These are phyloP conservation scores for Candida sojae DNA, from an alignment of 1,139 yeast genomes.

Conservation along the genomic window DNA sequence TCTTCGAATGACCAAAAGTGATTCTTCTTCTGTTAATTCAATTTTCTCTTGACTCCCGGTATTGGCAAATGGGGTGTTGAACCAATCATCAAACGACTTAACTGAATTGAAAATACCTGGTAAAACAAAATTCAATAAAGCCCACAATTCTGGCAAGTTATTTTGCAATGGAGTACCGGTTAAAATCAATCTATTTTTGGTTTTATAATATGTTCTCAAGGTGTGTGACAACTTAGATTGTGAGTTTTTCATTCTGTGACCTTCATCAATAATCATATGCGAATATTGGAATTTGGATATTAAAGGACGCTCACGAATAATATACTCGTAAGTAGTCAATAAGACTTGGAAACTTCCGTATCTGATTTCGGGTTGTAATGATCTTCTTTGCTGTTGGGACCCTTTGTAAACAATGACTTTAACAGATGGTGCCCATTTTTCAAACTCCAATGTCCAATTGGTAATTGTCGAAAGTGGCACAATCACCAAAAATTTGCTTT, in stretches of 20 bases:
- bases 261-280: constrained; percentile 88
- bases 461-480: constrained; percentile 65
- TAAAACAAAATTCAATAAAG: constrained; percentile 71
- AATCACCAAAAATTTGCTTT: constrained; percentile 78
- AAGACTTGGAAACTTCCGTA: constrained; percentile 73
- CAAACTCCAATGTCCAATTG: constrained; percentile 84
- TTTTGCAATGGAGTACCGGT: constrained; percentile 90
- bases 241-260: constrained; percentile 84
- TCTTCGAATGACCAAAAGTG: constrained; percentile 89
- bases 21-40: constrained; percentile 88
- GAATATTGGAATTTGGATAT: constrained; percentile 73
- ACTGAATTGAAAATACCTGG: constrained; percentile 84
- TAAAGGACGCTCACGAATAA: constrained; percentile 71
- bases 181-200: constrained; percentile 74
- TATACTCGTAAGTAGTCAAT: constrained; percentile 77
- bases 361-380: constrained; percentile 60
- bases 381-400: constrained; percentile 68
- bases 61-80: constrained; percentile 81
- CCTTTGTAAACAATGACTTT: constrained; percentile 75
- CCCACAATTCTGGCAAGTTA: constrained; percentile 85
- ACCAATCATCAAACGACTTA: constrained; percentile 87
- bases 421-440: constrained; percentile 82
- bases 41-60: constrained; percentile 82
- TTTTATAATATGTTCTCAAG: constrained; percentile 66
- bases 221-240: constrained; percentile 76